These are phyloP conservation scores for Myochromella boudieri DNA, from an alignment of 768 basidiomycete genomes.

Conservation along the genomic window DNA sequence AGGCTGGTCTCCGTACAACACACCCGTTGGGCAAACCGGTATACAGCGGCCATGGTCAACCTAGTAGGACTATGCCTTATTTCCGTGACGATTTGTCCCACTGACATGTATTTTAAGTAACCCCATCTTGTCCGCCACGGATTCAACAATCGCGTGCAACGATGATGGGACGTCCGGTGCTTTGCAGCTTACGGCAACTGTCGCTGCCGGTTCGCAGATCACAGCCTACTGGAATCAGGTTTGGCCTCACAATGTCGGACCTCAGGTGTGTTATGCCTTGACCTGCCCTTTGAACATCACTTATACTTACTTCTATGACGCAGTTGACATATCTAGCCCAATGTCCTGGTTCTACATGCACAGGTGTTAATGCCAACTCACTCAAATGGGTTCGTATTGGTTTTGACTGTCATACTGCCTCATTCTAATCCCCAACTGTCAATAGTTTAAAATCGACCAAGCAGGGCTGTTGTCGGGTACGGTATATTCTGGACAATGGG, in stretches of 20 bases:
- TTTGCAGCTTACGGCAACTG: slow-evolving; percentile 40
- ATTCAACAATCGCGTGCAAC: slow-evolving; percentile 43
- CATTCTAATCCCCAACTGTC: neutral
- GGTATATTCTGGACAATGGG: slow-evolving; percentile 39
- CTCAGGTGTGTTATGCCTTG: slow-evolving; percentile 32
- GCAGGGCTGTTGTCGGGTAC: slow-evolving; percentile 46
- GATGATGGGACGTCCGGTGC: slow-evolving; percentile 41
- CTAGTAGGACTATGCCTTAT: slow-evolving; percentile 31
- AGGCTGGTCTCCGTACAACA: slow-evolving; percentile 44
- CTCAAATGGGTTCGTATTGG: slow-evolving; percentile 39
- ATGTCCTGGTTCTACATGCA: slow-evolving; percentile 43
- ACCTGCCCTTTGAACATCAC: neutral
- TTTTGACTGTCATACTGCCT: neutral
- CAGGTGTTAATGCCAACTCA: slow-evolving; percentile 33
- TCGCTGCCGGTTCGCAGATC: slow-evolving; percentile 41
- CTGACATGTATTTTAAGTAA: slow-evolving; percentile 27
- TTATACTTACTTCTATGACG: neutral
- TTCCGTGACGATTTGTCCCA: neutral
- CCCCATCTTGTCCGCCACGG: slow-evolving; percentile 38
- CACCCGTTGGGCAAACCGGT: slow-evolving; percentile 37
- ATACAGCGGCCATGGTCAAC: slow-evolving; percentile 46
- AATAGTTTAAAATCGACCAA: slow-evolving; percentile 47
- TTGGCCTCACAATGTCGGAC: slow-evolving; percentile 45
- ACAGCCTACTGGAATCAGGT: slow-evolving; percentile 46
- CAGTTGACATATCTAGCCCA: slow-evolving; percentile 46